Conservation (phyloP, 352 stramenopile genomes). For the Pythium diclinum region DNA sequence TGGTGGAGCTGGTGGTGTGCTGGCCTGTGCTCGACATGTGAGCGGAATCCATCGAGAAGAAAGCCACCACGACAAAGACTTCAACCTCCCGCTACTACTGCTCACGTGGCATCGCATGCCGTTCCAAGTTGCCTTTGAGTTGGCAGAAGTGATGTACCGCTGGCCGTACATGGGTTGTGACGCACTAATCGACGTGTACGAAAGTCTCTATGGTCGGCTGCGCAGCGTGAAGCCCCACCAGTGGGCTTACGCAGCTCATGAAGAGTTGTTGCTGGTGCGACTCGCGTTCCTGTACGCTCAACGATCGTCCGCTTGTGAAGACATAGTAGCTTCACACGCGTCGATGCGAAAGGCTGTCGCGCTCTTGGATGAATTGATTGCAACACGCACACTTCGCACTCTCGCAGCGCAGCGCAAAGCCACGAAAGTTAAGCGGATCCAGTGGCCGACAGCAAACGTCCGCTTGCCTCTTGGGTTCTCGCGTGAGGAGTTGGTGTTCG, state of each 20-base stretch:
- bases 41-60: background rate
- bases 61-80: background rate
- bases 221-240: conserved; percentile 31
- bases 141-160: conserved; percentile 58
- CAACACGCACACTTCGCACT: conserved; percentile 3
- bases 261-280: conserved; percentile 53
- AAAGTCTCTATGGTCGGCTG: conserved; percentile 54
- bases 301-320: conserved; percentile 21
- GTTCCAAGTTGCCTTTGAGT: conserved; percentile 57
- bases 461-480: conserved; percentile 18
- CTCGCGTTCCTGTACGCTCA: conserved; percentile 52
- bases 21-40: conserved; percentile 1
- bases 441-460: conserved; percentile 13
- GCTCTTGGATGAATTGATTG: conserved; percentile 24
- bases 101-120: conserved; percentile 59
- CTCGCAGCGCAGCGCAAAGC: background rate
- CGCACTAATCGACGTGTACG: conserved; percentile 42
- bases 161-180: conserved; percentile 11
- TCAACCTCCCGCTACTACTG: conserved; percentile 26
- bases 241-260: conserved; percentile 35
- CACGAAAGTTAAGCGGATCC: conserved; percentile 8
- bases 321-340: conserved; percentile 4
- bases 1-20: background rate
- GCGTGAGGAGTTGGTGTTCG: conserved; percentile 16
- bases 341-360: conserved; percentile 12